Percentiles rank a stretch among this genome's conserved stretches.
Conservation (phyloP, 164 flowering plant genomes). For the Piper betle region DNA sequence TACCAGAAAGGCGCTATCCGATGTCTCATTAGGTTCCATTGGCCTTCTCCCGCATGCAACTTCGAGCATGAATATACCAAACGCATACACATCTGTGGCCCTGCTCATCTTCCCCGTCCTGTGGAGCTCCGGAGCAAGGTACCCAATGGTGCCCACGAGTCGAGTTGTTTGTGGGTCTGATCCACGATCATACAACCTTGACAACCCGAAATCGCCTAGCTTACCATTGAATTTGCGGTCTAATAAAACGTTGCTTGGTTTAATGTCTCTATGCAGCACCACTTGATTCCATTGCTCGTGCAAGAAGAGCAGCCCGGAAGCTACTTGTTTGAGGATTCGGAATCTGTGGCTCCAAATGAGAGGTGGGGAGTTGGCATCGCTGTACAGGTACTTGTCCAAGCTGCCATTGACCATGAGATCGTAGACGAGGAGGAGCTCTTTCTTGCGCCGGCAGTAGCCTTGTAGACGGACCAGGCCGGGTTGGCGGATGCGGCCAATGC, state of each 20-base stretch:
- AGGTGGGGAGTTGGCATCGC: no score
- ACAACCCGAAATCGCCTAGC: no score
- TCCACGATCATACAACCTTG: no score
- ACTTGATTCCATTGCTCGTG: conserved; percentile 13
- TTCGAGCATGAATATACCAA: conserved; percentile 13
- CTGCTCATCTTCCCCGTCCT: conserved; percentile 13
- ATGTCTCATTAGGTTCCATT: not conserved
- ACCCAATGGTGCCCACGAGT: conserved; percentile 2
- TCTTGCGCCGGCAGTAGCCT: conserved; percentile 12
- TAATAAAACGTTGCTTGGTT: conserved; percentile 13
- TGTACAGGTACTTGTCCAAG: no score
- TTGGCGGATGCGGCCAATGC: conserved; percentile 13
- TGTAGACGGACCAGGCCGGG: conserved; percentile 11
- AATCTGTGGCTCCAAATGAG: no score
- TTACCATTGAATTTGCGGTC: conserved; percentile 5
- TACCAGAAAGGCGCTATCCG: not conserved
- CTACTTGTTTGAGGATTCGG: not conserved
- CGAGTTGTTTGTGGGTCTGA: no score
- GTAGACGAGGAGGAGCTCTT: conserved; percentile 15
- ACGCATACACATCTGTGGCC: conserved; percentile 12
- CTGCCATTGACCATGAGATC: not conserved
- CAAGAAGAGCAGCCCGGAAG: conserved; percentile 10
- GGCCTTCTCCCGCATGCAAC: conserved; percentile 16
- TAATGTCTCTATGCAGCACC: conserved; percentile 15
- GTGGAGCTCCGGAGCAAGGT: conserved; percentile 11